Conservation (phyloP, 371 early-diverging fungal species). For the Syncephalastrum monosporum region DNA sequence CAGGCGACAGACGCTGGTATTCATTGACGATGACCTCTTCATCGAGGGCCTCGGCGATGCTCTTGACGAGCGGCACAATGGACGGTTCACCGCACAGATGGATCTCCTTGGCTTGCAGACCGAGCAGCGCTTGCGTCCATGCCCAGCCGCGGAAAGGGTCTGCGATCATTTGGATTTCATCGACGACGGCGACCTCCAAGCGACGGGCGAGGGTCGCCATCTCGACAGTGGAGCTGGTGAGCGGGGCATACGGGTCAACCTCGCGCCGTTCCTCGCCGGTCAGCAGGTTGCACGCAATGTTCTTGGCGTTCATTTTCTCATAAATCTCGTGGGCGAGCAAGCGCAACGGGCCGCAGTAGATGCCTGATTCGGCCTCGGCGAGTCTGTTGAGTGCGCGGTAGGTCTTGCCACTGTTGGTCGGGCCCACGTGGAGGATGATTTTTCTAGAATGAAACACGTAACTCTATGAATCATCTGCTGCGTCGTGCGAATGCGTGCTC, state of each 20-base stretch:
- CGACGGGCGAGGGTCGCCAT: slow-evolving; percentile 70
- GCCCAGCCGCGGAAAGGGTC: slow-evolving; percentile 93
- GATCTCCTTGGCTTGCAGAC: slow-evolving; percentile 80
- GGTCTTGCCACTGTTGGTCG: slow-evolving; percentile 97
- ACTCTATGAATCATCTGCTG: neutral
- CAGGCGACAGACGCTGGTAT: slow-evolving; percentile 79
- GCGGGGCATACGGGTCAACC: slow-evolving; percentile 35
- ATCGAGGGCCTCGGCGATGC: slow-evolving; percentile 66
- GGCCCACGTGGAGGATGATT: slow-evolving; percentile 93
- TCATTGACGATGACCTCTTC: slow-evolving; percentile 80
- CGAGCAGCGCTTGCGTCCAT: slow-evolving; percentile 90
- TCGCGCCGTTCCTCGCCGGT: slow-evolving; percentile 92
- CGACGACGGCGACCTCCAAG: slow-evolving; percentile 90
- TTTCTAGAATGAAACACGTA: slow-evolving; percentile 36
- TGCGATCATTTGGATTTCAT: slow-evolving; percentile 95
- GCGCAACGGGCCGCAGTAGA: slow-evolving; percentile 93
- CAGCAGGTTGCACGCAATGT: slow-evolving; percentile 78
- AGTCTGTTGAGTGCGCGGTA: slow-evolving; percentile 82
- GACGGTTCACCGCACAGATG: slow-evolving; percentile 95
- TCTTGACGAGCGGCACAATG: slow-evolving; percentile 79
- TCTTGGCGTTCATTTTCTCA: slow-evolving; percentile 74
- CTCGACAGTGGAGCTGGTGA: slow-evolving; percentile 86
- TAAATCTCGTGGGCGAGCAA: slow-evolving; percentile 94
- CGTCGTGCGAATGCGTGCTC: neutral
- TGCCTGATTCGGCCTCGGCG: slow-evolving; percentile 61